Conservation (phyloP, 495 filamentous ascomycete genomes). For the Filosporella fistucella region DNA sequence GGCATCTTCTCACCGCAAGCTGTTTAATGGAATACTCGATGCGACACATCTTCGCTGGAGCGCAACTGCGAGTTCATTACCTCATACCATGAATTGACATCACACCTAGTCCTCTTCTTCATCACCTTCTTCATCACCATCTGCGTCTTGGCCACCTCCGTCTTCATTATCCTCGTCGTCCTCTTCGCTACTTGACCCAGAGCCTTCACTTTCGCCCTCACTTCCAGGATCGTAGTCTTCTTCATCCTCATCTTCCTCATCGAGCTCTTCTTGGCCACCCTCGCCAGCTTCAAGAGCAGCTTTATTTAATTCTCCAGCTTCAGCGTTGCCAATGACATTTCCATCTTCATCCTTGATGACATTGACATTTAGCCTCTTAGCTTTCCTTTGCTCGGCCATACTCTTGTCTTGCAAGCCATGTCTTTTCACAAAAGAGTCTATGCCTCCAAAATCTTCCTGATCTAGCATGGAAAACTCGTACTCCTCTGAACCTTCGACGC, state of each 20-base stretch:
- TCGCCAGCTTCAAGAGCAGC: conserved; percentile 41
- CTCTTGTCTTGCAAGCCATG: conserved; percentile 86
- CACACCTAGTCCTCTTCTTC: conserved; percentile 13
- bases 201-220: conserved; percentile 68
- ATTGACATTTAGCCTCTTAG: conserved; percentile 72
- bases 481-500: conserved; percentile 44
- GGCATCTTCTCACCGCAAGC: too few relatives aligned
- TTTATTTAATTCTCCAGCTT: conserved; percentile 56
- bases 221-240: conserved; percentile 86
- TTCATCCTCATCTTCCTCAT: conserved; percentile 78
- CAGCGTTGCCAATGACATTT: conserved; percentile 33
- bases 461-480: conserved; percentile 85
- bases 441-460: conserved; percentile 76
- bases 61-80: too few relatives aligned
- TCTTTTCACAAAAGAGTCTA: conserved; percentile 77
- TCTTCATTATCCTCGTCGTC: conserved; percentile 48
- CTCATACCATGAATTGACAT: too few relatives aligned
- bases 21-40: too few relatives aligned
- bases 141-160: conserved; percentile 40
- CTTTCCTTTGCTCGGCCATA: conserved; percentile 81
- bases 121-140: conserved; percentile 32
- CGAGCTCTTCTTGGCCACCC: conserved; percentile 38
- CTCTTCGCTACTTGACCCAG: conserved; percentile 49
- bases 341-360: conserved; percentile 48
- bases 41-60: too few relatives aligned